A percentile compares a stretch with the other conserved stretches of the same genome.
phyloP scores from a whole-genome alignment of 169 alveolate species.

The Ophryocystis elektroscirrha region DNA sequence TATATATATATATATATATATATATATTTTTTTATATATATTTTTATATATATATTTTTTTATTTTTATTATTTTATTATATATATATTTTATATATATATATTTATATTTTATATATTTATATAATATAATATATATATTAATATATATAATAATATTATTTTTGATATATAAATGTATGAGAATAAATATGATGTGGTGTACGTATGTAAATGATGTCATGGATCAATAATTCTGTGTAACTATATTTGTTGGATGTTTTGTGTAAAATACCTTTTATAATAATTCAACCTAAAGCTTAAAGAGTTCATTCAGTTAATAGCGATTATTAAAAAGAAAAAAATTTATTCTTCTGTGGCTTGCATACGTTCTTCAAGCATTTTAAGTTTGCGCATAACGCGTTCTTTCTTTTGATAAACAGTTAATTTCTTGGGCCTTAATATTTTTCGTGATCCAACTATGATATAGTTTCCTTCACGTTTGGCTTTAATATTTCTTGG shows the following conservation, averaged over 20 bases:
- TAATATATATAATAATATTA: not conserved
- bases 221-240: not conserved
- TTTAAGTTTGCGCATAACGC: conserved; percentile 69
- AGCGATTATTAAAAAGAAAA: not conserved
- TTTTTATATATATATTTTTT: too few species aligned
- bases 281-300: not conserved
- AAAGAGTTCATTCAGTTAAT: not conserved
- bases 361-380: not conserved
- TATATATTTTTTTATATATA: too few species aligned
- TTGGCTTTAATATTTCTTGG: conserved; percentile 45
- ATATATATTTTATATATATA: too few species aligned
- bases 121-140: not conserved
- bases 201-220: not conserved
- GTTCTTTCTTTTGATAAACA: conserved; percentile 68
- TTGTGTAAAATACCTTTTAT: not conserved
- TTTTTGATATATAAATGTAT: not conserved
- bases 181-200: not conserved
- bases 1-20: too few species aligned
- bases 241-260: too few species aligned
- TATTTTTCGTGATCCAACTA: conserved; percentile 65
- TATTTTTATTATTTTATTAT: too few species aligned
- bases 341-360: not conserved
- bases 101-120: not conserved
- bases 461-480: conserved; percentile 51
- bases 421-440: conserved; percentile 61